Evolutionary conservation across 2,329 filamentous ascomycete genomes (phyloP).

Genomic region (Pseudogymnoascus sp.): DNA sequence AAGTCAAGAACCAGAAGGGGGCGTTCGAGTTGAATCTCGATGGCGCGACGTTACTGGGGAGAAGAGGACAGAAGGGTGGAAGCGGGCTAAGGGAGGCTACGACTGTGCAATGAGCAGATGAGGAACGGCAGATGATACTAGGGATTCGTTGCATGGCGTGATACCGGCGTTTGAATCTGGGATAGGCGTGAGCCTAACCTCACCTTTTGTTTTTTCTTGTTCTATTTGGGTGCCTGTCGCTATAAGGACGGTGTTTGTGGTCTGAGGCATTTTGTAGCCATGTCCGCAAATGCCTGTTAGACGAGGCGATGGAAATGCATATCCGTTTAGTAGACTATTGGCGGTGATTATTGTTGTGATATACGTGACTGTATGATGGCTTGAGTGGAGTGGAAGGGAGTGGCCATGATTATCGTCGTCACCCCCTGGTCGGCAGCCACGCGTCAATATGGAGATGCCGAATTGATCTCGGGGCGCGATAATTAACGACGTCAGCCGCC

Average conservation of each 20-base stretch:
- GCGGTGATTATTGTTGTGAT: background rate
- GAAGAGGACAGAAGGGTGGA: constrained; percentile 46
- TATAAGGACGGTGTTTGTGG: background rate
- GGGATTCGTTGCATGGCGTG: background rate
- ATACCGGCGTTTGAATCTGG: constrained; percentile 1
- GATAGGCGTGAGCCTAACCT: background rate
- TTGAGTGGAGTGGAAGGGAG: too few relatives aligned
- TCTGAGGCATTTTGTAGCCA: background rate
- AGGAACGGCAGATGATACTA: background rate
- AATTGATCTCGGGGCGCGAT: too few relatives aligned
- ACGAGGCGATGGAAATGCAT: background rate
- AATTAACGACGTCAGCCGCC: background rate
- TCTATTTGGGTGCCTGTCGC: background rate
- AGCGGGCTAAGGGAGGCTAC: constrained; percentile 24
- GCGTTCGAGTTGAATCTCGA: constrained; percentile 89
- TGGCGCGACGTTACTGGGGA: constrained; percentile 79
- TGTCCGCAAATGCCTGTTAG: background rate
- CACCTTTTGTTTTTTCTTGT: background rate
- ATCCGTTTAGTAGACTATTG: background rate
- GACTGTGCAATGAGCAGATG: constrained; percentile 21
- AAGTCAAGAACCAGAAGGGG: constrained; percentile 64
- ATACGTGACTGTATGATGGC: background rate
- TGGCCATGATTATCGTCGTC: too few relatives aligned
- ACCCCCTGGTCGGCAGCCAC: too few relatives aligned
- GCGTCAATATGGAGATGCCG: too few relatives aligned